Evolutionary conservation across 768 basidiomycete genomes (phyloP), one percentile per base, ranked within the genome.

Genomic region (Panaeolus cyanescens): DNA sequence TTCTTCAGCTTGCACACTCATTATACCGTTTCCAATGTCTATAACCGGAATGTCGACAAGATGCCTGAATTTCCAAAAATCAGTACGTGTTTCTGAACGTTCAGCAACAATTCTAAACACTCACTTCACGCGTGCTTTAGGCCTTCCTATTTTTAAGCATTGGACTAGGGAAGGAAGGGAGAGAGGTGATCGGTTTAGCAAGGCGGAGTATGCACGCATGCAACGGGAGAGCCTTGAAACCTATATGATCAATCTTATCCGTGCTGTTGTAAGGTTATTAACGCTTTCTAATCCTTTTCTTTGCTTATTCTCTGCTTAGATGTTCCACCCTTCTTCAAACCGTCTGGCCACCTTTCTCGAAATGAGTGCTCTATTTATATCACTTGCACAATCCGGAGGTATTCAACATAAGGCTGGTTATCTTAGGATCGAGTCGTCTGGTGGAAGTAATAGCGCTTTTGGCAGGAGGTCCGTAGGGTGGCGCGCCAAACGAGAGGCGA

Each of bases 261-360:
- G 91, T 28, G 91, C 93, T 2, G 95, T 97, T 40, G 96, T 95
- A 75, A 63, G 90, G 0, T 76, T 15, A 59, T 22, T n/a, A 15
- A 54, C 59, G 20, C 32, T 10, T 7, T 40, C 28, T 32, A n/a
- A 33, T 37, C 25, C 34, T 39, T 17, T 28, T 57, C 33, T 34
- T 54, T 25, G 54, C 20, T 34, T 50, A 31, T 55, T 32, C 20
- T 22, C 36, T 15, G 20, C 25, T 54, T 36, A 96, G 95, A 97
- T 99, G 92, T 97, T 96, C 75, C 93, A 95, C 68, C 93, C 96
- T 1, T 87, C 94, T 20, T 85, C 93, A 1, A 98, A 98, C 69
- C 87, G 96, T 32, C 76, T 99, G 0, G 88, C 90, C 39, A 88
- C 88, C 5, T 99, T 98, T 74, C 83, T 99, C 53, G 97, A 99